Conservation (phyloP, 495 filamentous ascomycete genomes). For the Penicillium soppii region DNA sequence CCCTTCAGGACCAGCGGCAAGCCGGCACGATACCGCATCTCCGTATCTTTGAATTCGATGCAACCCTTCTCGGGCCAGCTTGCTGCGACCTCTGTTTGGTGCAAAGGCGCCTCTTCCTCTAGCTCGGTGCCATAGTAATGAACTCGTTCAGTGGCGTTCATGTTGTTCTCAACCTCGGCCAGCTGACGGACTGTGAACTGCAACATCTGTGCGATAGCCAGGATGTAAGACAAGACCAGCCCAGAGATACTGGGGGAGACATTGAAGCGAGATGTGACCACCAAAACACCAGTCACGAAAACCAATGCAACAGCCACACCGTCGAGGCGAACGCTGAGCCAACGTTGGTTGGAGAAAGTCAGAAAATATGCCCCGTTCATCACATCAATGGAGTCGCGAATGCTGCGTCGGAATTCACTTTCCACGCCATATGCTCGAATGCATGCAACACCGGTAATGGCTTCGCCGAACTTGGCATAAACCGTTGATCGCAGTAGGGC, state of each 20-base stretch:
- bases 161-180: conserved; percentile 94
- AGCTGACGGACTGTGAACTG: conserved; percentile 94
- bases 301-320: conserved; percentile 77
- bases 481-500: conserved; percentile 81
- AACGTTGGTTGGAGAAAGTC: conserved; percentile 91
- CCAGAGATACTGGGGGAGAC: conserved; percentile 83
- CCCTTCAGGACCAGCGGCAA: conserved; percentile 83
- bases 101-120: conserved; percentile 83
- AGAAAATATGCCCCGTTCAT: conserved; percentile 95
- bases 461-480: conserved; percentile 90
- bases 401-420: conserved; percentile 65
- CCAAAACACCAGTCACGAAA: conserved; percentile 83
- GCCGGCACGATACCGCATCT: conserved; percentile 86
- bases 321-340: conserved; percentile 84
- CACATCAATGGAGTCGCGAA: conserved; percentile 72
- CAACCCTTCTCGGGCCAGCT: conserved; percentile 83
- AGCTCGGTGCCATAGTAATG: conserved; percentile 86
- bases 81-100: conserved; percentile 61
- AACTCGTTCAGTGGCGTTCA: conserved; percentile 95
- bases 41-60: conserved; percentile 78
- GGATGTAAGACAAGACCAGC: conserved; percentile 86
- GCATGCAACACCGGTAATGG: conserved; percentile 74
- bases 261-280: conserved; percentile 89
- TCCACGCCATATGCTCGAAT: conserved; percentile 88
- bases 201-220: conserved; percentile 92